Evolutionary conservation across 108 stramenopile genomes (phyloP).

Genomic region (Nitzschia sp.): DNA sequence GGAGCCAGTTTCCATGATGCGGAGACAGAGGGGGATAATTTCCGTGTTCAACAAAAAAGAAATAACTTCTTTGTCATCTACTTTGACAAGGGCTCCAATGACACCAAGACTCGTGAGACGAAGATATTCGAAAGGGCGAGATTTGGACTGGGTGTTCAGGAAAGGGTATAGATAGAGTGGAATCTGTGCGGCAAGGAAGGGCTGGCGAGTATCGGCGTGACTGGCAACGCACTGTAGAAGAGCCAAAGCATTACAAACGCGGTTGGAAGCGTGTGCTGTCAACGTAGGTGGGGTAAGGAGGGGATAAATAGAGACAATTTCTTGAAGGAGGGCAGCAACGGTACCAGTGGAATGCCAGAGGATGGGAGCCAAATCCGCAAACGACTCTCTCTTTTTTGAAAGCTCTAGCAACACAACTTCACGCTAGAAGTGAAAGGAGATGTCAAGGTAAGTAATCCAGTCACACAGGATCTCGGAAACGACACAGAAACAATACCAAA

Average conservation of each 20-base stretch:
- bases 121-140: slow-evolving; percentile 96
- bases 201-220: slow-evolving; percentile 92
- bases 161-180: slow-evolving; percentile 99
- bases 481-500: neutral
- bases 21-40: slow-evolving; percentile 63
- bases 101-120: slow-evolving; percentile 96
- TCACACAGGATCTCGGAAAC: neutral
- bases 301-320: slow-evolving; percentile 98
- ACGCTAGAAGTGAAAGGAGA: slow-evolving; percentile 42
- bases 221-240: slow-evolving; percentile 98
- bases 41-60: slow-evolving; percentile 95
- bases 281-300: slow-evolving; percentile 94
- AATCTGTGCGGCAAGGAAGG: slow-evolving; percentile 94
- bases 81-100: slow-evolving; percentile 98
- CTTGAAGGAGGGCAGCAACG: slow-evolving; percentile 92
- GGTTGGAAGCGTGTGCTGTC: slow-evolving; percentile 93
- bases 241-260: slow-evolving; percentile 98
- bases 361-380: slow-evolving; percentile 93
- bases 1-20: slow-evolving; percentile 87
- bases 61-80: slow-evolving; percentile 97
- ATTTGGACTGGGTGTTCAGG: slow-evolving; percentile 94
- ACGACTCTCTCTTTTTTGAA: slow-evolving; percentile 96
- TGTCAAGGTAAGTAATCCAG: neutral
- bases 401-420: slow-evolving; percentile 94
- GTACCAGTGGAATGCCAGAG: slow-evolving; percentile 79